phyloP scores from a whole-genome alignment of 2,329 filamentous ascomycete species.

The Eutypa lata region DNA sequence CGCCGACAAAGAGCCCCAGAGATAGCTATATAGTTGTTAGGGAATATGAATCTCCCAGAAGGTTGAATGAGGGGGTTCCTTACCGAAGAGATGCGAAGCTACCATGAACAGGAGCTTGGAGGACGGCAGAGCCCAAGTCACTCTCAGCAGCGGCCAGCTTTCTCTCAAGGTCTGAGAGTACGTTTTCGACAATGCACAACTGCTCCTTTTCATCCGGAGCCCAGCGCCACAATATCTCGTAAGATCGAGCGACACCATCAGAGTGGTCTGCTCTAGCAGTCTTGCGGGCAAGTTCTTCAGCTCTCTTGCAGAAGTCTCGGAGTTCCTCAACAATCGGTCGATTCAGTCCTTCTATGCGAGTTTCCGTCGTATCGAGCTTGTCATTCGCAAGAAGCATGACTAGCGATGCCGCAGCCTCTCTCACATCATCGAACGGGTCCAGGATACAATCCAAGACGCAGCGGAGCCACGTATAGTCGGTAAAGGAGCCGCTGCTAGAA shows the following conservation, averaged over 20 bases:
- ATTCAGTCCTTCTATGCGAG: slow-evolving; percentile 4
- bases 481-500: slow-evolving; percentile 33
- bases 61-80: slow-evolving; percentile 10
- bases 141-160: slow-evolving; percentile 62
- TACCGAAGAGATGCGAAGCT: slow-evolving; percentile 65
- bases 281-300: slow-evolving; percentile 57
- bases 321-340: slow-evolving; percentile 33
- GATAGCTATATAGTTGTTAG: slow-evolving; percentile 35
- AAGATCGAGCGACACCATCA: slow-evolving; percentile 80
- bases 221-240: slow-evolving; percentile 65
- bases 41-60: slow-evolving; percentile 6
- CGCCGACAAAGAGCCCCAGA: slow-evolving; percentile 49
- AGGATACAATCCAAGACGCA: slow-evolving; percentile 75
- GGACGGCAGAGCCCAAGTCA: slow-evolving; percentile 65
- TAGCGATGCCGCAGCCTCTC: slow-evolving; percentile 53
- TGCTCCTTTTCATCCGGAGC: slow-evolving; percentile 40
- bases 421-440: slow-evolving; percentile 91
- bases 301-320: slow-evolving; percentile 45
- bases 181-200: slow-evolving; percentile 49
- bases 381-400: slow-evolving; percentile 47
- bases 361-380: slow-evolving; percentile 22
- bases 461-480: slow-evolving; percentile 53
- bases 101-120: slow-evolving; percentile 66
- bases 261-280: slow-evolving; percentile 89
- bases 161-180: slow-evolving; percentile 60